These are phyloP conservation scores for Alternaria conjuncta DNA, from an alignment of 2,329 filamentous ascomycete genomes.

Conservation along the genomic window DNA sequence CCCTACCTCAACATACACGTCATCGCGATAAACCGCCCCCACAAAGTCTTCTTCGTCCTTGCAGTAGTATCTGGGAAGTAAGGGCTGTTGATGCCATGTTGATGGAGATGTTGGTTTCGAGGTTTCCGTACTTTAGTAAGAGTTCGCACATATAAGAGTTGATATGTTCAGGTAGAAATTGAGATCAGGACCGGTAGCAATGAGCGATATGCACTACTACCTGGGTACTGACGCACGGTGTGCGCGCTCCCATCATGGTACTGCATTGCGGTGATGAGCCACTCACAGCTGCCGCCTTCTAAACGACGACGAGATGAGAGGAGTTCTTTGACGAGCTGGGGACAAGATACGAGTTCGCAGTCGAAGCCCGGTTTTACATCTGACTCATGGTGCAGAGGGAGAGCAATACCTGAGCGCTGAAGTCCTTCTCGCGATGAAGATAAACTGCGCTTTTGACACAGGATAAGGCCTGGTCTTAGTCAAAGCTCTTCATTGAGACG, in stretches of 20 bases:
- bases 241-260: neutral
- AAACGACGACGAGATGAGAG: neutral
- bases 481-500: neutral
- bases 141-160: no score
- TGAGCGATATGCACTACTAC: neutral
- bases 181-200: neutral
- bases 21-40: no score
- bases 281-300: neutral
- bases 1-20: no score
- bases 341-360: neutral
- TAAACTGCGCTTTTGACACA: neutral
- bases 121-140: neutral
- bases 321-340: neutral
- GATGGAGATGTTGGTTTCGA: neutral
- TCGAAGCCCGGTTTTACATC: neutral
- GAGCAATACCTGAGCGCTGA: neutral
- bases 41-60: no score
- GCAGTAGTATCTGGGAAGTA: neutral
- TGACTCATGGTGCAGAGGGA: neutral
- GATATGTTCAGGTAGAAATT: neutral
- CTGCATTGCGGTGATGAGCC: neutral
- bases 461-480: neutral
- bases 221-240: neutral
- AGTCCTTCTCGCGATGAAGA: neutral
- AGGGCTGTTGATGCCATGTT: neutral